phyloP scores from a whole-genome alignment of 2,329 filamentous ascomycete genomes.

The Verticillium dahliae region DNA sequence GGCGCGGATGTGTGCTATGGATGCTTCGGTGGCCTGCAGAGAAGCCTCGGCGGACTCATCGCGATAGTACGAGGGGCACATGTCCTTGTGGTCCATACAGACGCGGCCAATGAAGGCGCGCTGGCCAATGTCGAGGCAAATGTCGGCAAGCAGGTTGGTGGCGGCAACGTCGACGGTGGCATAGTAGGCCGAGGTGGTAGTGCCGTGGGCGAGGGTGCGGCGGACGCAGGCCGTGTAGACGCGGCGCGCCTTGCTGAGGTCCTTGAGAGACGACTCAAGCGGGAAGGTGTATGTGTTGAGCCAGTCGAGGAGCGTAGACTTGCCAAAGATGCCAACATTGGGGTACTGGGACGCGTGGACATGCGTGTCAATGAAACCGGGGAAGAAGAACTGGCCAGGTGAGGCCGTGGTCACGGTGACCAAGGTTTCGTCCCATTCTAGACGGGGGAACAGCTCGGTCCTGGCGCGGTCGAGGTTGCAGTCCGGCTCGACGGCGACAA shows the following conservation, averaged over 20 bases:
- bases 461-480: slow-evolving; percentile 22
- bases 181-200: slow-evolving; percentile 91
- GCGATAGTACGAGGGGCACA: slow-evolving; percentile 71
- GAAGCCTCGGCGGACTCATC: slow-evolving; percentile 60
- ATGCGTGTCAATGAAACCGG: slow-evolving; percentile 87
- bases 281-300: slow-evolving; percentile 93
- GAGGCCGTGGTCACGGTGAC: slow-evolving; percentile 28
- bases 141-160: slow-evolving; percentile 84
- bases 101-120: slow-evolving; percentile 85
- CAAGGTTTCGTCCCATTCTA: slow-evolving; percentile 37
- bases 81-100: slow-evolving; percentile 74
- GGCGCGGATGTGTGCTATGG: slow-evolving; percentile 57
- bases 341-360: slow-evolving; percentile 94
- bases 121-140: slow-evolving; percentile 76
- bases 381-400: slow-evolving; percentile 69
- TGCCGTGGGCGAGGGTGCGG: slow-evolving; percentile 81
- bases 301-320: slow-evolving; percentile 89
- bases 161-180: slow-evolving; percentile 80
- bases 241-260: slow-evolving; percentile 53
- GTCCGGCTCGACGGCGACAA: slow-evolving; percentile 38
- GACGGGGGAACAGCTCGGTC: slow-evolving; percentile 25
- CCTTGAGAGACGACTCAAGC: slow-evolving; percentile 69
- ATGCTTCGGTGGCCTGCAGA: slow-evolving; percentile 47
- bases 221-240: slow-evolving; percentile 76
- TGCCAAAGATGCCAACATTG: slow-evolving; percentile 90